These are phyloP conservation scores for Clausena lansium DNA, from an alignment of 345 rosid genomes.

Conservation along the genomic window DNA sequence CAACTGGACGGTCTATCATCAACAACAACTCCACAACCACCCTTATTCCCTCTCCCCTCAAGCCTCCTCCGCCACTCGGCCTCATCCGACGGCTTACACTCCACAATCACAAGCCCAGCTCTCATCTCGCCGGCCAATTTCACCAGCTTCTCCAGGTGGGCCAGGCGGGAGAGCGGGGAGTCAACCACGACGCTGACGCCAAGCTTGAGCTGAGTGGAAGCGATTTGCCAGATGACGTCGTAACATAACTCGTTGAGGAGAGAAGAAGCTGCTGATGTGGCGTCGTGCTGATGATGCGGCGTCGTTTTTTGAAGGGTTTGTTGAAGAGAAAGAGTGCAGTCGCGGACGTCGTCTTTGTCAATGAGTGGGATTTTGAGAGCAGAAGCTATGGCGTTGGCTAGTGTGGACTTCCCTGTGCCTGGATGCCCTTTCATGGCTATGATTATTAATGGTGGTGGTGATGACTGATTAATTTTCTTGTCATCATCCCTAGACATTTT, in stretches of 20 bases:
- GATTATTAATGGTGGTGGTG: slow-evolving; percentile 22
- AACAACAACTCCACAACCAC: not conserved
- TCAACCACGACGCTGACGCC: slow-evolving; percentile 56
- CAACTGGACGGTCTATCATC: slow-evolving; percentile 25
- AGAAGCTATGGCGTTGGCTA: slow-evolving; percentile 46
- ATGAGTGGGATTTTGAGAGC: slow-evolving; percentile 57
- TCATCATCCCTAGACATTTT: slow-evolving; percentile 9
- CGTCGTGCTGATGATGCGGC: not conserved
- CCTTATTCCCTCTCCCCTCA: slow-evolving; percentile 31
- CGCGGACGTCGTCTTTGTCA: slow-evolving; percentile 69
- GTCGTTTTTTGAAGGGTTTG: slow-evolving; percentile 8
- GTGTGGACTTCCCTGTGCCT: slow-evolving; percentile 59
- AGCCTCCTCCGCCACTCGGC: slow-evolving; percentile 55
- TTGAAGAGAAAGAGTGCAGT: slow-evolving; percentile 48
- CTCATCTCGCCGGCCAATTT: slow-evolving; percentile 30
- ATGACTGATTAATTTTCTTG: not conserved
- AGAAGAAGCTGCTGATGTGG: slow-evolving; percentile 7
- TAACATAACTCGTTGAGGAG: slow-evolving; percentile 64
- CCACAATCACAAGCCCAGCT: slow-evolving; percentile 43
- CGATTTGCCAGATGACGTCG: slow-evolving; percentile 41
- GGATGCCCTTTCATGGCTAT: slow-evolving; percentile 79
- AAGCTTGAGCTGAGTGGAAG: slow-evolving; percentile 50
- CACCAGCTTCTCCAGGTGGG: slow-evolving; percentile 42
- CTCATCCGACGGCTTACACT: slow-evolving; percentile 53
- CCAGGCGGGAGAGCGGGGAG: slow-evolving; percentile 55